These are phyloP conservation scores for Aspergillus sp. DNA, from an alignment of 2,329 filamentous ascomycete species.

Conservation along the genomic window DNA sequence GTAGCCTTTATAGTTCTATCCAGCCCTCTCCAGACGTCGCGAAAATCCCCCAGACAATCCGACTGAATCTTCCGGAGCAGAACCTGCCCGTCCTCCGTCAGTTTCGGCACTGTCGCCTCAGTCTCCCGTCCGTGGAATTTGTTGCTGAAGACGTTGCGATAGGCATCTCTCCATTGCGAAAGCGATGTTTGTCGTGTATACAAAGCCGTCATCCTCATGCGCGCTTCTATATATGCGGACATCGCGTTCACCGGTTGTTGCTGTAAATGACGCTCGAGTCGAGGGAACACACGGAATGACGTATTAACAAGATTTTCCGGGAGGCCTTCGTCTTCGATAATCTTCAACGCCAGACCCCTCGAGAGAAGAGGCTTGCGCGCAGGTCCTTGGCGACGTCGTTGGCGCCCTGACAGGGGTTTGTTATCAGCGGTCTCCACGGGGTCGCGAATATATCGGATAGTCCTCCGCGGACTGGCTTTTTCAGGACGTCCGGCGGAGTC, in stretches of 20 bases:
- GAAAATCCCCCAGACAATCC: conserved; percentile 17
- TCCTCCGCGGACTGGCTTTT: too few relatives aligned
- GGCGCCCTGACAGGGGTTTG: too few relatives aligned
- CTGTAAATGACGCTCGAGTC: conserved; percentile 7
- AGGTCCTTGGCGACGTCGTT: too few relatives aligned
- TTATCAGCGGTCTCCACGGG: too few relatives aligned
- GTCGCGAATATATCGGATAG: too few relatives aligned
- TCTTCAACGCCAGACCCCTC: conserved; percentile 2
- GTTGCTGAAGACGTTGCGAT: conserved; percentile 14
- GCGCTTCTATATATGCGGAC: conserved; percentile 12
- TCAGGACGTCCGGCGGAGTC: too few relatives aligned
- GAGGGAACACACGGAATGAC: conserved; percentile 9
- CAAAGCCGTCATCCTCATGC: conserved; percentile 14
- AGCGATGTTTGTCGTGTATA: conserved; percentile 10
- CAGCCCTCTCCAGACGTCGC: conserved; percentile 18
- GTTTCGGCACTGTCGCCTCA: conserved; percentile 6
- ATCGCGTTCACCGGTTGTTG: conserved; percentile 12
- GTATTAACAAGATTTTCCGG: conserved; percentile 8
- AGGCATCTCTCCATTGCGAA: conserved; percentile 16
- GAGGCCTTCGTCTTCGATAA: conserved; percentile 3
- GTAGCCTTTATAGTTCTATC: conserved; percentile 11
- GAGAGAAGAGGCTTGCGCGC: not conserved
- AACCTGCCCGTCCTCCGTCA: conserved; percentile 9
- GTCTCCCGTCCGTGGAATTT: conserved; percentile 10
- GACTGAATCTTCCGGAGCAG: conserved; percentile 15